phyloP scores from a whole-genome alignment of 2,329 filamentous ascomycete genomes.

The Fonsecaea erecta region DNA sequence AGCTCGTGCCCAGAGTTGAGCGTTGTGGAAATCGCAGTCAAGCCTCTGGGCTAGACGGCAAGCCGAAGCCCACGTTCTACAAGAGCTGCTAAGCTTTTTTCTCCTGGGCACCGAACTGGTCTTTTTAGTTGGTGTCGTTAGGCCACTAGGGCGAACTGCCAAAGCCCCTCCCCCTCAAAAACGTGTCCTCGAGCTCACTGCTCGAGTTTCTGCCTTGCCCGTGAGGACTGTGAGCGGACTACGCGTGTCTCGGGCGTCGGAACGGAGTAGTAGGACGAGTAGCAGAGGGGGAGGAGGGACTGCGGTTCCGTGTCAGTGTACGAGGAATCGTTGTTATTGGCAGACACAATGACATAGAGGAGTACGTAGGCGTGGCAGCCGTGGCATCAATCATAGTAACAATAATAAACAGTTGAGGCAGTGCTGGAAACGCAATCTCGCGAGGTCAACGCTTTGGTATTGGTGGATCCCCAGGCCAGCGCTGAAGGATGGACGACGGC shows the following conservation, averaged over 20 bases:
- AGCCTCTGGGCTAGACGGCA: slow-evolving; percentile 9
- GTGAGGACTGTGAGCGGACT: not conserved
- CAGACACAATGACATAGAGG: not conserved
- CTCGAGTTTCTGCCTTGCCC: not conserved
- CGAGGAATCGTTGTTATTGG: not conserved
- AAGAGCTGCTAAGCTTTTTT: slow-evolving; percentile 20
- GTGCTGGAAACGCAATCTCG: slow-evolving; percentile 22
- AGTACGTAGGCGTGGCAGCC: not conserved
- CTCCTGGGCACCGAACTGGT: slow-evolving; percentile 3
- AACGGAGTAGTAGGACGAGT: not conserved
- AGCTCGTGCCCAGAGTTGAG: slow-evolving; percentile 21
- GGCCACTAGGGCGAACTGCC: not conserved
- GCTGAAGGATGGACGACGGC: slow-evolving; percentile 1
- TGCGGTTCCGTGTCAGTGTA: not conserved
- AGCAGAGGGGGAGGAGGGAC: not conserved
- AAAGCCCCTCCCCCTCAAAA: slow-evolving; percentile 2
- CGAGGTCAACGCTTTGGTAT: slow-evolving; percentile 7
- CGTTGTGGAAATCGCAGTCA: slow-evolving; percentile 4
- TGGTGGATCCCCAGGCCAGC: slow-evolving; percentile 6
- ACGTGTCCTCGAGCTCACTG: not conserved
- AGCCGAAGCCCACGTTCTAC: not conserved
- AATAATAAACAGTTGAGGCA: slow-evolving; percentile 8
- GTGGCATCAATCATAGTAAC: not conserved
- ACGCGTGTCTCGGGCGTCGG: slow-evolving; percentile 3
- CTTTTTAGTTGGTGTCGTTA: not conserved